Base-by-base conservation (phyloP, 2,329 filamentous ascomycete genomes). In the Chrysoporthe puriensis region DNA sequence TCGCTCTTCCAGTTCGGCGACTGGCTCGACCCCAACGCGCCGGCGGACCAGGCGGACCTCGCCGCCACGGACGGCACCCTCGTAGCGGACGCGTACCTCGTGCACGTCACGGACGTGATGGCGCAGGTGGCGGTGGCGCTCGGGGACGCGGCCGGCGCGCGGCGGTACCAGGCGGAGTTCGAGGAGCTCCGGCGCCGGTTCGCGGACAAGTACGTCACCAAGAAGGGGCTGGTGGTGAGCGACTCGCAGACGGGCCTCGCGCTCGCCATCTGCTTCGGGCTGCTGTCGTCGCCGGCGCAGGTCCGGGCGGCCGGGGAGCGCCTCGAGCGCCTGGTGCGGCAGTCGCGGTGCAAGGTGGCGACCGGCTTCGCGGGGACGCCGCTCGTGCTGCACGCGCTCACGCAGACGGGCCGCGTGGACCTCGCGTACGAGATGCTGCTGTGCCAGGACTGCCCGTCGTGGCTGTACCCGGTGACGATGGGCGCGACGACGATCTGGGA, bases 341-440 rank as follows among this genome's bases (percentile, higher is more conserved):
- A 65, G 57, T 54, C 60, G n/a, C 16, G 44, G n/a, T 62, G 60
- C 58, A 50, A 58, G 56, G 63, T 66, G 11, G 40, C 63, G 34
- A 71, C 69, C 3, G 69, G 69, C 32, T 70, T 70, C 52, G 69
- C 69, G 11, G 69, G 69, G 2, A 70, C 69, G 63, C 69, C 69
- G 14, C 62, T 67, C 16, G 48, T 70, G 11, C 62, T 68, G 26
- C 69, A 70, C 50, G 69, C 69, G 14, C 67, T 70, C 18, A 63
- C 59, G 71, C 68, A 6, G 3, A 75, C 75, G 13, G 75, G 72
- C 8, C 70, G 76, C 0, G 73, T 75, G 0, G 71, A 78, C 0
- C 73, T 77, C 14, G 78, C 80, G 64, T 86, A 86, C 71, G 76
- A 76, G 18, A 85, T 86, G 81, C 76, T 86, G 1, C 74, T 82